phyloP scores from a whole-genome alignment of 169 alveolate genomes.

The Toxoplasma gondii region DNA sequence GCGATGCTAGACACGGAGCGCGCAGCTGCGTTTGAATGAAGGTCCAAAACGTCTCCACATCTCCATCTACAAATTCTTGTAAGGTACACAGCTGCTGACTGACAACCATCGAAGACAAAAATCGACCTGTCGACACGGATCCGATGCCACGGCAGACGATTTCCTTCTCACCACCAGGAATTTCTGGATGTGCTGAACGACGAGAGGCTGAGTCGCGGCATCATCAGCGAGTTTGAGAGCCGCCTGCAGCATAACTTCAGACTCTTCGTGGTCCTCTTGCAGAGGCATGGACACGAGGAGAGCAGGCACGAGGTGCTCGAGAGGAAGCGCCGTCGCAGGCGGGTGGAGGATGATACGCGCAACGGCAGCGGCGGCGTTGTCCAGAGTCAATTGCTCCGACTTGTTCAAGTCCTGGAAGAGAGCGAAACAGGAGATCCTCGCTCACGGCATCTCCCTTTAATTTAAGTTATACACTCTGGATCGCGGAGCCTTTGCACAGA shows the following conservation, averaged over 20 bases:
- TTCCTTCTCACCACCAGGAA: conserved; percentile 44
- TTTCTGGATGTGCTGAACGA: conserved; percentile 39
- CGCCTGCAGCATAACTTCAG: conserved; percentile 41
- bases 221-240: conserved; percentile 38
- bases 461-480: conserved; percentile 6
- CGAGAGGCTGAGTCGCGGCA: conserved; percentile 52
- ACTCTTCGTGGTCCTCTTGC: conserved; percentile 50
- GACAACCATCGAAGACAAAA: too few species aligned
- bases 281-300: conserved; percentile 29
- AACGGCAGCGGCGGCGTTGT: conserved; percentile 62
- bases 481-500: neutral
- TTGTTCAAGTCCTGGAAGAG: conserved; percentile 45
- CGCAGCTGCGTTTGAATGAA: too few species aligned
- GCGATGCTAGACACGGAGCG: too few species aligned
- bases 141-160: too few species aligned
- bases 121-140: too few species aligned
- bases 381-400: conserved; percentile 52
- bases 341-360: conserved; percentile 50
- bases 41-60: too few species aligned
- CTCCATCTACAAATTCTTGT: too few species aligned
- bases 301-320: conserved; percentile 38
- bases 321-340: conserved; percentile 44
- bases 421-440: conserved; percentile 2
- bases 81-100: too few species aligned
- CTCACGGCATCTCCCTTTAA: neutral